These are phyloP conservation scores for Ogataea siamensis DNA, from an alignment of 805 yeast species.

Conservation along the genomic window DNA sequence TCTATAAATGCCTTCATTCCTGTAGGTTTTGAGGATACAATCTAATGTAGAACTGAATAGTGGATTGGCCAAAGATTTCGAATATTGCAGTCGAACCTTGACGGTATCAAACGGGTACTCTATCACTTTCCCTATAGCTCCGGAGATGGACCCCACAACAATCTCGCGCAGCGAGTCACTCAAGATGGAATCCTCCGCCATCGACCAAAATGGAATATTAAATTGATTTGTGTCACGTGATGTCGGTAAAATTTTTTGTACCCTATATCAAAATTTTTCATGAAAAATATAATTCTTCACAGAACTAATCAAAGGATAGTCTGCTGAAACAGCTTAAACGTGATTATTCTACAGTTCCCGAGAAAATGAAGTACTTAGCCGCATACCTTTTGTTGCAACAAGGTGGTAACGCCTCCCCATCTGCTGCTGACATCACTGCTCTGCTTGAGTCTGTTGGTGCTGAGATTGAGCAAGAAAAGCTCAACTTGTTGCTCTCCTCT, in stretches of 20 bases:
- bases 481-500: slow-evolving; percentile 75
- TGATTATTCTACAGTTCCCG: slow-evolving; percentile 59
- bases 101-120: slow-evolving; percentile 94
- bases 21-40: slow-evolving; percentile 60
- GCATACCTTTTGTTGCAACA: slow-evolving; percentile 98
- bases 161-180: slow-evolving; percentile 40
- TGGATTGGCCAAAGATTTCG: slow-evolving; percentile 57
- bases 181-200: slow-evolving; percentile 15
- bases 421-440: slow-evolving; percentile 85
- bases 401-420: slow-evolving; percentile 94
- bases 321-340: slow-evolving; percentile 73
- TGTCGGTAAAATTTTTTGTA: slow-evolving; percentile 3
- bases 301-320: slow-evolving; percentile 63
- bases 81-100: slow-evolving; percentile 75
- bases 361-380: slow-evolving; percentile 91
- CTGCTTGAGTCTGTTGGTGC: slow-evolving; percentile 94
- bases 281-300: slow-evolving; percentile 5
- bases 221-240: slow-evolving; percentile 13
- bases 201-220: too few relatives aligned
- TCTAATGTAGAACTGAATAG: slow-evolving; percentile 59
- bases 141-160: slow-evolving; percentile 58
- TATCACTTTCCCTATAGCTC: slow-evolving; percentile 77
- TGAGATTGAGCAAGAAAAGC: slow-evolving; percentile 88
- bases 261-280: slow-evolving; percentile 17
- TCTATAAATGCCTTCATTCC: slow-evolving; percentile 60